phyloP scores from a whole-genome alignment of 495 filamentous ascomycete genomes.

The Penicillium robsamsonii region DNA sequence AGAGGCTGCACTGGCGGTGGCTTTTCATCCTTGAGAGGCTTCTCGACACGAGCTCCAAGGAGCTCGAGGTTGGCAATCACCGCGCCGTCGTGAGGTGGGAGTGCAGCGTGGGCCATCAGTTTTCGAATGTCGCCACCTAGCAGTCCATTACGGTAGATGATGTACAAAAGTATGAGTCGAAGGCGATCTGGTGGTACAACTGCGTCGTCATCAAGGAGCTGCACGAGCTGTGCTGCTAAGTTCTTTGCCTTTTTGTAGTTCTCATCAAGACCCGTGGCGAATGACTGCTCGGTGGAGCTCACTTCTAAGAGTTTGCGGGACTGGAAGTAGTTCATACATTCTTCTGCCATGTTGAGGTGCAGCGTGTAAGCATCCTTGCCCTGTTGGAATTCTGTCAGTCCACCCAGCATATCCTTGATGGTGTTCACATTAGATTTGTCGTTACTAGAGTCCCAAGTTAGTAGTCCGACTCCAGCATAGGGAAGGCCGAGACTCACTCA shows the following conservation, averaged over 20 bases:
- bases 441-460: slow-evolving; percentile 33
- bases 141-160: slow-evolving; percentile 85
- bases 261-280: slow-evolving; percentile 92
- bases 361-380: slow-evolving; percentile 94
- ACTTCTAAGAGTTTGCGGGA: slow-evolving; percentile 79
- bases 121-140: slow-evolving; percentile 81
- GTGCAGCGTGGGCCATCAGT: slow-evolving; percentile 76
- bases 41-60: slow-evolving; percentile 73
- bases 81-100: slow-evolving; percentile 69
- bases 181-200: slow-evolving; percentile 70
- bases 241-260: slow-evolving; percentile 89
- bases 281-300: slow-evolving; percentile 77
- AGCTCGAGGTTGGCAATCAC: slow-evolving; percentile 76
- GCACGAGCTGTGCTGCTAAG: slow-evolving; percentile 78
- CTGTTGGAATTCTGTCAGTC: slow-evolving; percentile 88
- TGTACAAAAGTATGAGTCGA: slow-evolving; percentile 78
- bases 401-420: slow-evolving; percentile 96
- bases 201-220: slow-evolving; percentile 77
- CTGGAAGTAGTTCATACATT: slow-evolving; percentile 92
- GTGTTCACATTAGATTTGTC: slow-evolving; percentile 75
- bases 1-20: slow-evolving; percentile 59
- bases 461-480: slow-evolving; percentile 6
- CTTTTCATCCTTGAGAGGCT: slow-evolving; percentile 72
- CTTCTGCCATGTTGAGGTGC: slow-evolving; percentile 96
- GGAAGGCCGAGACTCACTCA: slow-evolving; percentile 38